A percentile compares a stretch with the other conserved stretches of the same genome.
phyloP scores from a whole-genome alignment of 352 stramenopile genomes.

The Globisporangium perplexum region DNA sequence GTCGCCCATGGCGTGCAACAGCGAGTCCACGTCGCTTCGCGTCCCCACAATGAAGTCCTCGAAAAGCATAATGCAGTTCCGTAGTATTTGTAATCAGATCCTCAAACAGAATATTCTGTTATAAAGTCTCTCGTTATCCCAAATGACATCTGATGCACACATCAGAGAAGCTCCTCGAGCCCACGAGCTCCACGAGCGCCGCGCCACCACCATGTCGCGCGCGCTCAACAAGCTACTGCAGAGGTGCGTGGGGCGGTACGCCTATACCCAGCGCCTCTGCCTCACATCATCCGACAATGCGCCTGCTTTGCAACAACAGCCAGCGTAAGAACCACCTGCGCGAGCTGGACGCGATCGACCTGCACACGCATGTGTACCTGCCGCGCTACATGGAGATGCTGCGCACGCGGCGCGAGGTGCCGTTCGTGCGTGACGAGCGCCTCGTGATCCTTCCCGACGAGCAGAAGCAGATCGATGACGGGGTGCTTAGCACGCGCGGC shows the following conservation, averaged over 20 bases:
- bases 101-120: too few species aligned
- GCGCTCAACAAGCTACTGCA: conserved; percentile 23
- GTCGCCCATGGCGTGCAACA: conserved; percentile 4
- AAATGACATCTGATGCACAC: too few species aligned
- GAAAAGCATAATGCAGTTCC: too few species aligned
- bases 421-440: conserved; percentile 32
- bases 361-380: conserved; percentile 66
- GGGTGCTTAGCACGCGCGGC: conserved; percentile 12
- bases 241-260: not conserved
- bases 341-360: conserved; percentile 37
- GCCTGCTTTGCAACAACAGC: not conserved
- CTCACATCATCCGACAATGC: not conserved
- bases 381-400: conserved; percentile 63
- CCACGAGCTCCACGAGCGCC: not conserved
- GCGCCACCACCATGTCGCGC: conserved; percentile 13
- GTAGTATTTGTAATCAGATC: conserved; percentile 1
- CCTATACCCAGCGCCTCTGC: not conserved
- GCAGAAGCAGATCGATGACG: conserved; percentile 29
- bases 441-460: conserved; percentile 58
- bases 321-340: conserved; percentile 31
- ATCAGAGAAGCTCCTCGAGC: too few species aligned
- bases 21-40: not conserved
- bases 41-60: too few species aligned
- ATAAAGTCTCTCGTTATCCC: too few species aligned
- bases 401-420: conserved; percentile 32